Conservation (phyloP, 371 early-diverging fungal genomes). For the Lichtheimia hyalospora region DNA sequence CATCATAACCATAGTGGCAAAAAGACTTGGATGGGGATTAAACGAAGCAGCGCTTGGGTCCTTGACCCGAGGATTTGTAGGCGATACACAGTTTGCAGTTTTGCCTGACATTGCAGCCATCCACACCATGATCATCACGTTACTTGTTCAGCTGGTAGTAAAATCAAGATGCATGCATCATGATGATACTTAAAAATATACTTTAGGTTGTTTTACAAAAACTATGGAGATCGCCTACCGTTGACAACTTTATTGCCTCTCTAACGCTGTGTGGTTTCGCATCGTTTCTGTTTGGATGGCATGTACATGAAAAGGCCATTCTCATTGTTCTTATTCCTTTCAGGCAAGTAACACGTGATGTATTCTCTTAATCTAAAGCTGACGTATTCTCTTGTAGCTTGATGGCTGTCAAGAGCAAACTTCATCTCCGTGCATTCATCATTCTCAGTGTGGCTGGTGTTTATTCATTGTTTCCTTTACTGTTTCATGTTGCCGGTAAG, state of each 20-base stretch:
- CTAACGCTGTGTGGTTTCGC: constrained; percentile 82
- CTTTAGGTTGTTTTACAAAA: constrained; percentile 39
- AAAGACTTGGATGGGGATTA: constrained; percentile 38
- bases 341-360: constrained; percentile 40
- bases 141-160: constrained; percentile 69
- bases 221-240: constrained; percentile 70
- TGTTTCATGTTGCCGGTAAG: constrained; percentile 75
- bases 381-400: constrained; percentile 25
- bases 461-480: constrained; percentile 83
- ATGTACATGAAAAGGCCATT: constrained; percentile 97
- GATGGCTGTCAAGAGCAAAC: constrained; percentile 46
- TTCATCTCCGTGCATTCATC: constrained; percentile 56
- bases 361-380: neutral
- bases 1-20: constrained; percentile 26
- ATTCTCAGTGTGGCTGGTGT: constrained; percentile 74
- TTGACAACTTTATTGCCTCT: constrained; percentile 70
- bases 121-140: constrained; percentile 77
- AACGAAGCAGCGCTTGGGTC: constrained; percentile 56
- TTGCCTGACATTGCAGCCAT: constrained; percentile 75
- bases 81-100: constrained; percentile 83
- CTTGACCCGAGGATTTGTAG: constrained; percentile 91
- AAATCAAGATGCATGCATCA: neutral
- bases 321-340: constrained; percentile 84
- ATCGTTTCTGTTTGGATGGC: constrained; percentile 96
- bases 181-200: neutral